Evolutionary conservation across 139 green algal species (phyloP).

Genomic region (Choricystis sp.): DNA sequence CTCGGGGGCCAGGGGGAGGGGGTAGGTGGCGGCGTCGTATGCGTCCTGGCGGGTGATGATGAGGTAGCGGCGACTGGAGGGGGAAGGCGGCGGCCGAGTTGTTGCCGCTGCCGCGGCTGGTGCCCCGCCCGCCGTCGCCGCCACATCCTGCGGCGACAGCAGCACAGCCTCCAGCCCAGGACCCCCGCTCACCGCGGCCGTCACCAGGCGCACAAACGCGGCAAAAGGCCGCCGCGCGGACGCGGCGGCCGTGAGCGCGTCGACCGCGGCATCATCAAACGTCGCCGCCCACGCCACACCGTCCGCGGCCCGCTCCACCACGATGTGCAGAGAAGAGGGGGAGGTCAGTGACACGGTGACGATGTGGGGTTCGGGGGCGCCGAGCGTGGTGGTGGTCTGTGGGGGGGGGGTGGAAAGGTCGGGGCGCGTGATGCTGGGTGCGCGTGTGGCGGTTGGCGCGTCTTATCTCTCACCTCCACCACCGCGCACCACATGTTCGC

Average conservation of each 20-base stretch:
- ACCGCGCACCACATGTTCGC: not conserved
- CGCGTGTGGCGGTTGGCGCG: not conserved
- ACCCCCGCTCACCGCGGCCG: no score
- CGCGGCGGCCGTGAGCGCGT: slow-evolving; percentile 77
- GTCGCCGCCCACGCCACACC: slow-evolving; percentile 43
- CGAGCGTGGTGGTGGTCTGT: no score
- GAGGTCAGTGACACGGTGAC: not conserved
- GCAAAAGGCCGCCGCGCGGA: slow-evolving; percentile 64
- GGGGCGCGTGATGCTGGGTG: slow-evolving; percentile 1
- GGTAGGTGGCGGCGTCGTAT: no score
- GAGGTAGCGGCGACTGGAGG: no score
- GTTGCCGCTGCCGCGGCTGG: no score
- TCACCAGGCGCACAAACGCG: slow-evolving; percentile 77
- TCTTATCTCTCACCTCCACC: not conserved
- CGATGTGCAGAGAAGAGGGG: slow-evolving; percentile 23
- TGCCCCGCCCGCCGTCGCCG: no score
- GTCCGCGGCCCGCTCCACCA: slow-evolving; percentile 44
- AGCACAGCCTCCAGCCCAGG: no score
- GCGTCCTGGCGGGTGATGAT: no score
- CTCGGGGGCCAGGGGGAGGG: no score
- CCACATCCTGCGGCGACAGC: no score
- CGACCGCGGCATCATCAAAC: slow-evolving; percentile 66
- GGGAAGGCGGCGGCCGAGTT: no score
- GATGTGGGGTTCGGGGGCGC: slow-evolving; percentile 1
- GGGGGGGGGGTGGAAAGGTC: no score